A percentile compares a stretch with the other conserved stretches of the same genome.
Evolutionary conservation across 2,329 filamentous ascomycete species (phyloP).

Genomic region (Aspergillus sp.): DNA sequence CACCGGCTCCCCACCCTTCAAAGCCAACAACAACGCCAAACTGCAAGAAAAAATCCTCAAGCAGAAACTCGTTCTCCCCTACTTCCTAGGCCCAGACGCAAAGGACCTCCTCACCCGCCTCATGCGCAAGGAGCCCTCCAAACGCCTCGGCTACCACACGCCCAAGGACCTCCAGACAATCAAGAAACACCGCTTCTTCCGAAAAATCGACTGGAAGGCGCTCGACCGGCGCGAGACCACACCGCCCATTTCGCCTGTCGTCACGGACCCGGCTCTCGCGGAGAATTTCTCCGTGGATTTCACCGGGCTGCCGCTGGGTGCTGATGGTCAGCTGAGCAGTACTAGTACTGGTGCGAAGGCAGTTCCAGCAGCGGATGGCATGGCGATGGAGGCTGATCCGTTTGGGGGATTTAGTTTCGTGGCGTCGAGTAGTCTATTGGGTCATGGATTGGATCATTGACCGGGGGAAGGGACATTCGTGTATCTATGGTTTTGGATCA

Average conservation of each 20-base stretch:
- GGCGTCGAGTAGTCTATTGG: slow-evolving; percentile 40
- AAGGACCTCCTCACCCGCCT: slow-evolving; percentile 89
- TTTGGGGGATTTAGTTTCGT: slow-evolving; percentile 45
- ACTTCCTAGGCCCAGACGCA: slow-evolving; percentile 82
- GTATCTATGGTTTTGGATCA: too few species aligned
- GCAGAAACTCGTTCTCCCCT: slow-evolving; percentile 80
- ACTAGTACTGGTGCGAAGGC: slow-evolving; percentile 12
- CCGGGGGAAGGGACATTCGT: too few species aligned
- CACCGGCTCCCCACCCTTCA: slow-evolving; percentile 85
- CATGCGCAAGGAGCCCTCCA: slow-evolving; percentile 82
- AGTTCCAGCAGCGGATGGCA: slow-evolving; percentile 4
- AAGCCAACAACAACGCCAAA: slow-evolving; percentile 83
- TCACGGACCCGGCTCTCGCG: slow-evolving; percentile 89
- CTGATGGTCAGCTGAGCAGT: slow-evolving; percentile 12
- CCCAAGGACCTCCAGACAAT: slow-evolving; percentile 77
- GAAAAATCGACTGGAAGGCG: slow-evolving; percentile 89
- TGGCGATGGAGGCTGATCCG: slow-evolving; percentile 28
- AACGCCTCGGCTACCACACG: slow-evolving; percentile 81
- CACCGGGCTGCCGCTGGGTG: slow-evolving; percentile 70
- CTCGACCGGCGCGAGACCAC: slow-evolving; percentile 73
- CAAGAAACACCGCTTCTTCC: slow-evolving; percentile 93
- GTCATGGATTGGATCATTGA: slow-evolving; percentile 23
- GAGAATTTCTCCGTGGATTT: slow-evolving; percentile 97
- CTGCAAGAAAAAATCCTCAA: slow-evolving; percentile 94
- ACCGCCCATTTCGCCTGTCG: slow-evolving; percentile 83